A percentile compares a stretch with the other conserved stretches of the same genome.
Evolutionary conservation across 202 grass and related monocot species (phyloP).

Genomic region (Carex sylvatica): DNA sequence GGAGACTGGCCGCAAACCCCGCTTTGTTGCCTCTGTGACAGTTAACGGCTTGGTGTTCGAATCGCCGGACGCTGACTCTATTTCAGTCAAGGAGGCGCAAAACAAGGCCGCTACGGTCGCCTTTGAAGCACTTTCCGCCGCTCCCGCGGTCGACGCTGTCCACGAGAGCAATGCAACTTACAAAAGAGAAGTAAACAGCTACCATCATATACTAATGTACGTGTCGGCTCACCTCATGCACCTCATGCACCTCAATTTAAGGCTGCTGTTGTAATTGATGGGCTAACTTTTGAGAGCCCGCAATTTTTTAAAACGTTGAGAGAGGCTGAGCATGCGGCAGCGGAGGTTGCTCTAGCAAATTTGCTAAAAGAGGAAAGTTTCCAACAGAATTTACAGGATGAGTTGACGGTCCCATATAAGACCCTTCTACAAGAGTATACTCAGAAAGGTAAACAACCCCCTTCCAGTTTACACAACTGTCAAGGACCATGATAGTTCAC

Average conservation of each 20-base stretch:
- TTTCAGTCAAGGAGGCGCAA: conserved; percentile 54
- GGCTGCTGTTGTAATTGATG: conserved; percentile 58
- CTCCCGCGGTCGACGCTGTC: neutral
- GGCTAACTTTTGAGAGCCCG: conserved; percentile 56
- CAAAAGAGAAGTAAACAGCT: conserved; percentile 51
- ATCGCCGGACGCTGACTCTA: conserved; percentile 34
- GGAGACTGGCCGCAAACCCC: conserved; percentile 30
- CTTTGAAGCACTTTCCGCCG: conserved; percentile 36
- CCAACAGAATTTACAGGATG: conserved; percentile 34
- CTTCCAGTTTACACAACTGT: conserved; percentile 49
- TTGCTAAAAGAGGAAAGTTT: conserved; percentile 47
- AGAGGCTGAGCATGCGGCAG: conserved; percentile 67
- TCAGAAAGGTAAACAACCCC: conserved; percentile 48
- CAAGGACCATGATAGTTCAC: conserved; percentile 19
- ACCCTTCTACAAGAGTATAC: conserved; percentile 51
- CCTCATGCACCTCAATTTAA: conserved; percentile 49
- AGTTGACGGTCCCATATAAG: conserved; percentile 33
- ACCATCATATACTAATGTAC: conserved; percentile 40
- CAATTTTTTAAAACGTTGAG: conserved; percentile 40
- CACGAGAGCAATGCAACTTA: conserved; percentile 32
- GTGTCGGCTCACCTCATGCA: conserved; percentile 34
- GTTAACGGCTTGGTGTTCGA: conserved; percentile 48
- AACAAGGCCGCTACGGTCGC: conserved; percentile 65
- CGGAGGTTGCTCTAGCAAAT: conserved; percentile 60
- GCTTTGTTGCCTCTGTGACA: conserved; percentile 47